Evolutionary conservation across 768 basidiomycete genomes (phyloP), one percentile per base, ranked within the genome.

Genomic region (Hydnomerulius pinastri): DNA sequence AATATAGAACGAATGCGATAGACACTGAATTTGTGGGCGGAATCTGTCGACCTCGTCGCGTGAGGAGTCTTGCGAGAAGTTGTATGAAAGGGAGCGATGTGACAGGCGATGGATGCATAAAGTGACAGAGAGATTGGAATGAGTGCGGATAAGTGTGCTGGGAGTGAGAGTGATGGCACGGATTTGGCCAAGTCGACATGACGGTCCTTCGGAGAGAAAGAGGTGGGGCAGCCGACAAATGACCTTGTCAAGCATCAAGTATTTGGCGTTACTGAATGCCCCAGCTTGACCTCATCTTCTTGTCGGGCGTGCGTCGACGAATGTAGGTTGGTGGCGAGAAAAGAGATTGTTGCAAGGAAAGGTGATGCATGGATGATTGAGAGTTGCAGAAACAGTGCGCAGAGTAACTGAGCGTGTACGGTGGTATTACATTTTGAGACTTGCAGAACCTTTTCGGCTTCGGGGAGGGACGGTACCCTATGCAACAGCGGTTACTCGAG

Each of bases 361-460:
- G 80, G 79, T 78, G 74, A 79, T 78, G 73, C 73, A 80, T 83
- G 84, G 76, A 75, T 79, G 79, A 77, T 77, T 75, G 79, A 74
- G 70, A 62, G 60, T 81, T 81, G 76, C 80, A 75, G 73, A 76
- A 76, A 79, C 72, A 79, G 73, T 80, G 83, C 78, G 79, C 75
- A 75, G 67, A 71, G 71, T 76, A 78, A 79, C 80, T 71, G 74
- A 59, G 70, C 70, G 81, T 83, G 78, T 81, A 71, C 67, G 81
- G 80, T 86, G 67, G 67, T 79, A 65, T 63, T 90, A 90, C 88
- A 90, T 88, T 89, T 90, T 89, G 82, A 71, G 72, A 70, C 69
- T 74, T 71, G 70, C 66, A 71, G 73, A 74, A 65, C 70, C 73
- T 78, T 79, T 82, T 79, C 70, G 68, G 76, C 70, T 39, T 53